Percentiles rank a stretch among this genome's conserved stretches.
phyloP scores from a whole-genome alignment of 2,329 filamentous ascomycete genomes.

The Pseudogymnoascus sp. region DNA sequence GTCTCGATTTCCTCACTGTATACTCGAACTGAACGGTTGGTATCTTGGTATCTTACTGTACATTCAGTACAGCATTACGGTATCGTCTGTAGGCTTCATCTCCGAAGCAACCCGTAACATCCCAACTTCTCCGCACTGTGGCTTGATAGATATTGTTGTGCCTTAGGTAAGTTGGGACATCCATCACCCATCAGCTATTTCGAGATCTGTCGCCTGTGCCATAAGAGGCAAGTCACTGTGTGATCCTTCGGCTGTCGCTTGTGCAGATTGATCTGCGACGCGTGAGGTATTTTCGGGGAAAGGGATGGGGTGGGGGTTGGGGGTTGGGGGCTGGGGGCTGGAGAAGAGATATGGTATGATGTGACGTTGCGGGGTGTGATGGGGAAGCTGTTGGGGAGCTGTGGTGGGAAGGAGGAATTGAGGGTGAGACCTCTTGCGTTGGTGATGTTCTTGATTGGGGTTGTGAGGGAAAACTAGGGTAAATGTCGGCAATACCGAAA shows the following conservation, averaged over 20 bases:
- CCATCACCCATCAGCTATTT: not conserved
- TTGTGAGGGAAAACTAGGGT: not conserved
- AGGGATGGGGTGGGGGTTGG: not conserved
- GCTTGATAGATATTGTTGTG: not conserved
- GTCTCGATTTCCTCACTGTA: not conserved
- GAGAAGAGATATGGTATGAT: not conserved
- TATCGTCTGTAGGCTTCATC: not conserved
- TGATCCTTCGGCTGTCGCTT: not conserved
- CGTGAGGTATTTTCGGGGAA: not conserved
- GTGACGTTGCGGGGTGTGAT: not conserved
- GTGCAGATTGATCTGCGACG: not conserved
- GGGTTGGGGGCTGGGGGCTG: not conserved
- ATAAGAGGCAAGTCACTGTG: not conserved
- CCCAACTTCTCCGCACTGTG: not conserved
- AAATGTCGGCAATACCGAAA: not conserved
- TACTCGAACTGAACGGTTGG: not conserved
- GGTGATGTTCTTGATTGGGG: not conserved
- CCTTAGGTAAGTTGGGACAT: not conserved
- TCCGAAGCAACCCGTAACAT: not conserved
- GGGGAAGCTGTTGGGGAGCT: not conserved
- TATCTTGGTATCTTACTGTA: not conserved
- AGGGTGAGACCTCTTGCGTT: not conserved
- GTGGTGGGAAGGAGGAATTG: not conserved
- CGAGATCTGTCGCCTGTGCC: not conserved
- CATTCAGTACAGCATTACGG: not conserved